Percentiles rank a stretch among this genome's conserved stretches.
Evolutionary conservation across 2,329 filamentous ascomycete genomes (phyloP).

Genomic region (Ophiocordyceps camponoti-rufipedis): DNA sequence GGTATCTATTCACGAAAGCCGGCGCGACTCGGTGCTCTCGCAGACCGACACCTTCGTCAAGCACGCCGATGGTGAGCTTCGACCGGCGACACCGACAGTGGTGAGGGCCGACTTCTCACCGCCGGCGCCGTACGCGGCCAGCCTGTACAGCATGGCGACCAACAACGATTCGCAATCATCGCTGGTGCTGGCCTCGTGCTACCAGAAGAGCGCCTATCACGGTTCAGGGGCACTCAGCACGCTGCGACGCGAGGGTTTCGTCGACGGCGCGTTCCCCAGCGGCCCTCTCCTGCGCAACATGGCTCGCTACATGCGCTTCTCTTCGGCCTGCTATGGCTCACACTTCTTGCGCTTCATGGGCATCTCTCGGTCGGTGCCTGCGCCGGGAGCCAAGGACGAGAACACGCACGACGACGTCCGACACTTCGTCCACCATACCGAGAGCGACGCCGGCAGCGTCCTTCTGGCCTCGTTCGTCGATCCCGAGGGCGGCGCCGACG

Average conservation of each 20-base stretch:
- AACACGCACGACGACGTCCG: constrained; percentile 39
- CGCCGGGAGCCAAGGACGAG: constrained; percentile 20
- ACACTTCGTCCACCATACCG: constrained; percentile 45
- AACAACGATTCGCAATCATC: constrained; percentile 34
- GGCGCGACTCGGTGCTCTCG: constrained; percentile 35
- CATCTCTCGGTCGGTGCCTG: constrained; percentile 32
- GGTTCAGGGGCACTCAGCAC: constrained; percentile 28
- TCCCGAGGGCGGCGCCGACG: constrained; percentile 46
- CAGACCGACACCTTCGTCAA: constrained; percentile 36
- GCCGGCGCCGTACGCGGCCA: constrained; percentile 21
- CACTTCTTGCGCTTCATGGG: constrained; percentile 45
- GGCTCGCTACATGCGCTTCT: constrained; percentile 46
- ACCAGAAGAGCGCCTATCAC: constrained; percentile 28
- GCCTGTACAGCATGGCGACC: constrained; percentile 41
- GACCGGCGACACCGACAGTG: constrained; percentile 24
- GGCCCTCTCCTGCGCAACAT: constrained; percentile 44
- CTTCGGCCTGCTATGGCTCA: constrained; percentile 47
- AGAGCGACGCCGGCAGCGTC: constrained; percentile 36
- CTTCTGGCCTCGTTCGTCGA: constrained; percentile 55
- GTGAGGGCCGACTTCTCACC: constrained; percentile 10
- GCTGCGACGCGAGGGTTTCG: constrained; percentile 31
- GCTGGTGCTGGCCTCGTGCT: constrained; percentile 29
- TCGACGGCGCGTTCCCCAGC: constrained; percentile 40
- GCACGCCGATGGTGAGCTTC: constrained; percentile 23
- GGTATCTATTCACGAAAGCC: constrained; percentile 30